phyloP scores from a whole-genome alignment of 371 early-diverging fungal species.

The Circinella minor region DNA sequence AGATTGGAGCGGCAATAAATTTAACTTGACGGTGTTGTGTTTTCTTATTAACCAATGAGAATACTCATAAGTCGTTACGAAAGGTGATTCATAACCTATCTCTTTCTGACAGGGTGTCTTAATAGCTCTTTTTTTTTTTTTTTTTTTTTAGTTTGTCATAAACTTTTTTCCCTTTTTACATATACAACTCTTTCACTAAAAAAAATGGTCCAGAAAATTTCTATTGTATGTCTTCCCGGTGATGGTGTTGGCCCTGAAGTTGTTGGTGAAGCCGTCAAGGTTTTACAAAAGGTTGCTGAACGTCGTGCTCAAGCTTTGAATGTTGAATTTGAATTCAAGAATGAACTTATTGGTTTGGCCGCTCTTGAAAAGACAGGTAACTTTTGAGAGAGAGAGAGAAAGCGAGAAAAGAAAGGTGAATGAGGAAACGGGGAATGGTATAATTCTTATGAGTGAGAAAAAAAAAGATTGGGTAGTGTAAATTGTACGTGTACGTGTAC shows the following conservation, averaged over 20 bases:
- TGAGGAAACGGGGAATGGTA: no score
- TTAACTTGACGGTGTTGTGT: background rate
- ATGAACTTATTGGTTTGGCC: slow-evolving; percentile 88
- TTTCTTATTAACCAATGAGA: background rate
- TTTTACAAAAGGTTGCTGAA: slow-evolving; percentile 77
- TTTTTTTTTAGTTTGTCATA: background rate
- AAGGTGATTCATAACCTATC: slow-evolving; percentile 10
- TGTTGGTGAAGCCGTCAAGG: slow-evolving; percentile 87
- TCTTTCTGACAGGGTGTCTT: background rate
- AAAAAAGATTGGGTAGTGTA: no score
- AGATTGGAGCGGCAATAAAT: no score
- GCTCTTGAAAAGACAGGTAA: slow-evolving; percentile 92
- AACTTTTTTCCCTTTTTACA: background rate
- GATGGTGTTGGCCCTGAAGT: slow-evolving; percentile 98
- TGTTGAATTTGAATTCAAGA: slow-evolving; percentile 71
- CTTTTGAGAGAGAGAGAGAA: slow-evolving; percentile 7
- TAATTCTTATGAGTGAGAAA: no score
- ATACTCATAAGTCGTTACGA: background rate
- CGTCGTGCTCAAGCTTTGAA: slow-evolving; percentile 60
- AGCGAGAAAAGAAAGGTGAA: background rate
- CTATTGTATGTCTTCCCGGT: slow-evolving; percentile 86
- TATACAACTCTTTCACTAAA: background rate
- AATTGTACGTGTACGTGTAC: no score
- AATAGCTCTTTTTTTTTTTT: no score
- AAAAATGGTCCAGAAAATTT: slow-evolving; percentile 23